These are phyloP conservation scores for Thymus mandschuricus DNA, from an alignment of 257 asterid genomes.

Conservation along the genomic window DNA sequence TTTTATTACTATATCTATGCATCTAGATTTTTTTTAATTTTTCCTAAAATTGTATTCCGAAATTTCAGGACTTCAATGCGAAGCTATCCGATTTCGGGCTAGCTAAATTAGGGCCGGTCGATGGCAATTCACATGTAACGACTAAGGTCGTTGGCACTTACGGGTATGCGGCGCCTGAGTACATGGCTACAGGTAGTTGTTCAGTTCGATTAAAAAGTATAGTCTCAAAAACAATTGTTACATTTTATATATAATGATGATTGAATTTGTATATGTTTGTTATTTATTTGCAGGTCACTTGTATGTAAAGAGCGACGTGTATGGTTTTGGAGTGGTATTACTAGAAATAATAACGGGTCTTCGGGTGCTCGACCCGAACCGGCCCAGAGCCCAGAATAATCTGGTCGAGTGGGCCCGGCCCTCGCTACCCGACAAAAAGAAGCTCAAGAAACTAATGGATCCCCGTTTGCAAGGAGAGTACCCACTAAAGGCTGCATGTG, in stretches of 20 bases:
- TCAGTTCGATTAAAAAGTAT: background rate
- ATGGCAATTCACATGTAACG: constrained; percentile 77
- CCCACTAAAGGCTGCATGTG: constrained; percentile 55
- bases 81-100: constrained; percentile 93
- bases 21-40: no score
- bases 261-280: background rate
- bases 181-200: constrained; percentile 73
- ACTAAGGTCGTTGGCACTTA: constrained; percentile 76
- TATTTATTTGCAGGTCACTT: constrained; percentile 61
- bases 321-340: constrained; percentile 82
- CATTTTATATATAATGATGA: background rate
- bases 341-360: constrained; percentile 71
- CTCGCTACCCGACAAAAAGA: constrained; percentile 55
- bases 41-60: background rate
- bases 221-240: background rate
- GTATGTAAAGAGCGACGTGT: constrained; percentile 84
- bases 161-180: constrained; percentile 92
- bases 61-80: constrained; percentile 62
- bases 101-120: constrained; percentile 83
- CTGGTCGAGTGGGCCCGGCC: constrained; percentile 88
- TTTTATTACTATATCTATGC: no score
- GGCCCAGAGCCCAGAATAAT: constrained; percentile 58
- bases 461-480: constrained; percentile 62
- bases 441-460: constrained; percentile 65
- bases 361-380: constrained; percentile 58